A percentile compares a stretch with the other conserved stretches of the same genome.
phyloP scores from a whole-genome alignment of 768 basidiomycete species.

The Trametes villosa region DNA sequence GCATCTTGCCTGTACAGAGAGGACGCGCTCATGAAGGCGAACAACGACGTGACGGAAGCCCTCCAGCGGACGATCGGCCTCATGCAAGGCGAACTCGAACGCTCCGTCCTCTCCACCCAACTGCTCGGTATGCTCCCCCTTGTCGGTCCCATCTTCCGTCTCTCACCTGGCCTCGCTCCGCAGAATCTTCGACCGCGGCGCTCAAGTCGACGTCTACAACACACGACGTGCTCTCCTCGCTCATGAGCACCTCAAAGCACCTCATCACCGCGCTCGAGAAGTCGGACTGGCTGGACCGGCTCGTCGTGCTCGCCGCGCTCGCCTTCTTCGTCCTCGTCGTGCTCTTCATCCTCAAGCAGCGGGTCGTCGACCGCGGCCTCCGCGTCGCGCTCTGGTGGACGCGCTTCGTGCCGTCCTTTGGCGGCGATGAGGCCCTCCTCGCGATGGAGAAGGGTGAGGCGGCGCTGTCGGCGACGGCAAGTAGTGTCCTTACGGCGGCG shows the following conservation, averaged over 20 bases:
- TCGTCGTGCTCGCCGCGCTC: slow-evolving; percentile 81
- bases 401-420: slow-evolving; percentile 63
- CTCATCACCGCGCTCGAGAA: slow-evolving; percentile 88
- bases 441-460: slow-evolving; percentile 41
- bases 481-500: slow-evolving; percentile 5
- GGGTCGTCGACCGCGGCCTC: slow-evolving; percentile 79
- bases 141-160: not conserved
- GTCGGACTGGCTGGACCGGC: slow-evolving; percentile 89
- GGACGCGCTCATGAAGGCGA: slow-evolving; percentile 88
- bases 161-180: too few species aligned
- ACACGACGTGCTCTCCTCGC: slow-evolving; percentile 72
- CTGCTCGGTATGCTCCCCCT: slow-evolving; percentile 64
- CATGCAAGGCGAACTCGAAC: slow-evolving; percentile 93
- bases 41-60: slow-evolving; percentile 85
- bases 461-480: not conserved
- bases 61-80: slow-evolving; percentile 81
- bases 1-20: slow-evolving; percentile 49
- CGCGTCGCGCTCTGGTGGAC: slow-evolving; percentile 91
- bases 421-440: slow-evolving; percentile 41
- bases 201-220: slow-evolving; percentile 74
- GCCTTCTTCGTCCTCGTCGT: slow-evolving; percentile 84
- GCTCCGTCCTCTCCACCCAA: slow-evolving; percentile 83
- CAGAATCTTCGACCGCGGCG: slow-evolving; percentile 80
- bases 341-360: slow-evolving; percentile 85
- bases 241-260: slow-evolving; percentile 80